phyloP scores from a whole-genome alignment of 1,284 basidiomycete genomes.

The Trichosporon sp. region DNA sequence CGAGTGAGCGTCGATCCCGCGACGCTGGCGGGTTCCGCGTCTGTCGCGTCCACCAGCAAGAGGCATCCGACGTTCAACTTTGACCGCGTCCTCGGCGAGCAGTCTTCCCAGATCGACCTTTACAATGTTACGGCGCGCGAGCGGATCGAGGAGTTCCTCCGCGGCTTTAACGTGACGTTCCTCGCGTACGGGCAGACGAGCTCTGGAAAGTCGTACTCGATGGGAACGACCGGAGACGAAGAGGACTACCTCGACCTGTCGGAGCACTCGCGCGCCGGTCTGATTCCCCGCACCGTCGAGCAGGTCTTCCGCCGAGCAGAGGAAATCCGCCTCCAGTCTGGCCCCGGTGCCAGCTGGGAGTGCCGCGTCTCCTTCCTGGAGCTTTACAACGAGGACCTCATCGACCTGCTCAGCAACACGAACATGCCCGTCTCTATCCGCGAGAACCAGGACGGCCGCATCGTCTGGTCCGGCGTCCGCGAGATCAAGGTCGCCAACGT shows the following conservation, averaged over 20 bases:
- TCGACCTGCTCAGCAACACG: conserved; percentile 72
- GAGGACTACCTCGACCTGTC: conserved; percentile 61
- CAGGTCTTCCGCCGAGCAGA: conserved; percentile 77
- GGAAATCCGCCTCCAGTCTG: conserved; percentile 69
- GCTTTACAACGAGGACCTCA: conserved; percentile 96
- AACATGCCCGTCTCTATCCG: conserved; percentile 84
- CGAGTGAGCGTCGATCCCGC: conserved; percentile 62
- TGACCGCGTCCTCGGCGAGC: conserved; percentile 84
- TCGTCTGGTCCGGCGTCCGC: conserved; percentile 92
- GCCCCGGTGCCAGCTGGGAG: conserved; percentile 59
- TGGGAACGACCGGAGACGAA: conserved; percentile 77
- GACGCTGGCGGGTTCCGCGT: conserved; percentile 51
- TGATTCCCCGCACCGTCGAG: conserved; percentile 92
- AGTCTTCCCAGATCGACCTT: conserved; percentile 75
- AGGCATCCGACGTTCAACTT: conserved; percentile 88
- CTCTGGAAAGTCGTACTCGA: conserved; percentile 94
- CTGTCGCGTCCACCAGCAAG: conserved; percentile 55
- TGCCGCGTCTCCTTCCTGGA: conserved; percentile 74
- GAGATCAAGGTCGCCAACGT: conserved; percentile 81
- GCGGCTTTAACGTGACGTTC: conserved; percentile 96
- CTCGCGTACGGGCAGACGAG: conserved; percentile 95
- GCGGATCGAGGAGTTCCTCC: conserved; percentile 82
- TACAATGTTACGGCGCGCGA: conserved; percentile 79
- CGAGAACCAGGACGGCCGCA: conserved; percentile 92
- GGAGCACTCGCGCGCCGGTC: conserved; percentile 56